Base-by-base conservation (phyloP, 1,284 basidiomycete genomes). In the Mycosarcoma mackinlayi region DNA sequence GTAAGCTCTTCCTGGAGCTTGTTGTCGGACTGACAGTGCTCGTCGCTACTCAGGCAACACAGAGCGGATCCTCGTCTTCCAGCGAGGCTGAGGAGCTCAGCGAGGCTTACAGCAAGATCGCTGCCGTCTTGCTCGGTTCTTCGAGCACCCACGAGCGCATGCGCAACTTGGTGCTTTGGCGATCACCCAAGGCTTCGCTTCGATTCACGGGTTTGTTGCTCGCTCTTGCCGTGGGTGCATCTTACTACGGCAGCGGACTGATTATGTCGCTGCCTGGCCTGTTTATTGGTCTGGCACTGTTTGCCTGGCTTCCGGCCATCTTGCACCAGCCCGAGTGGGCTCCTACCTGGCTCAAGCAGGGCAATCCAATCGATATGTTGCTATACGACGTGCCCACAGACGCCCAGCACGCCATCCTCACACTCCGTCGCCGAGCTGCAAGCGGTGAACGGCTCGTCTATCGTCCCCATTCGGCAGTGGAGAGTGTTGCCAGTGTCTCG, bases 331-430 rank as follows among this genome's bases (percentile, higher is more conserved):
- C 74, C 1, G 33, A 46, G 6, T 76, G 74, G 74, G 58, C 56
- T 1, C 71, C 63, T 3, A 18, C 42, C 6, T 41, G 35, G 30
- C 33, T 69, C 46, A 59, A 47, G 44, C 11, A 34, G 33, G 38
- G 28, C 42, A 63, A 53, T 31, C 54, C 49, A 3, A 16, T 75
- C 41, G 75, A 76, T 19, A 28, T 44, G 31, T 33, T 73, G 38
- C 46, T 76, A n/a, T 66, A 67, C 48, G 75, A 74, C 40, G 68
- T 76, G 2, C 75, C 75, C 18, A 75, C 71, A 13, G 65, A 76
- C 38, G 69, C 75, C 4, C 75, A 76, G 49, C 52, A 66, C 25
- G 69, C 73, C 18, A 65, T 76, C 27, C 24, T 58, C 3, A 57
- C 67, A 1, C 24, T 76, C 42, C 56, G 75, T 5, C 62, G 63